Evolutionary conservation across 768 basidiomycete genomes (phyloP).

Genomic region (Lactifluus piperatus): DNA sequence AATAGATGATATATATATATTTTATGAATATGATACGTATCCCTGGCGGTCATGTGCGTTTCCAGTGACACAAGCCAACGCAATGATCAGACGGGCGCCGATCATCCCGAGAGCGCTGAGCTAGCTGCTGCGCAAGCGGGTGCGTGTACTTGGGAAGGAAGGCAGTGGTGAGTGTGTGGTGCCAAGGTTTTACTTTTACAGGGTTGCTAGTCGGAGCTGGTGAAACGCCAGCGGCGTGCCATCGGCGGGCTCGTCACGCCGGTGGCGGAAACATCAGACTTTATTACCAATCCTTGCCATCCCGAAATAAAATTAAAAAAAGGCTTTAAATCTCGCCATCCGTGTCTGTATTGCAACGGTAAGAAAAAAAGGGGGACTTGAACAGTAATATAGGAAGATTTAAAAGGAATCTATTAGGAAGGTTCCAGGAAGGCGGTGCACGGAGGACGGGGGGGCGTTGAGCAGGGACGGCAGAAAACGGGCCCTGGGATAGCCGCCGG

Average conservation of each 20-base stretch:
- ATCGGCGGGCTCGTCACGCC: not conserved
- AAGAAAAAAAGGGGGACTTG: not conserved
- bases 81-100: not conserved
- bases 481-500: not conserved
- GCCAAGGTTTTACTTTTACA: too few species aligned
- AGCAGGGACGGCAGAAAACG: not conserved
- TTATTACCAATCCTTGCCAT: not conserved
- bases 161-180: not conserved
- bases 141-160: not conserved
- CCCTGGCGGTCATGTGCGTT: not conserved
- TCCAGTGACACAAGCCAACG: not conserved
- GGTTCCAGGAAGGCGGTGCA: slow-evolving; percentile 5
- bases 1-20: not conserved
- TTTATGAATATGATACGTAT: not conserved
- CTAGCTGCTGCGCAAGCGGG: not conserved
- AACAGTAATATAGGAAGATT: not conserved
- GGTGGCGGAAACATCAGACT: not conserved
- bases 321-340: too few species aligned
- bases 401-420: slow-evolving; percentile 1
- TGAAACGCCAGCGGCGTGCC: slow-evolving; percentile 6
- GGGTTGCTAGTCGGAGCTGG: not conserved
- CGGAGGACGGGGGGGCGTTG: not conserved
- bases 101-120: not conserved
- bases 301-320: too few species aligned
- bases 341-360: too few species aligned